These are phyloP conservation scores for Bruguiera hainesii DNA, from an alignment of 441 rosid species.

Conservation along the genomic window DNA sequence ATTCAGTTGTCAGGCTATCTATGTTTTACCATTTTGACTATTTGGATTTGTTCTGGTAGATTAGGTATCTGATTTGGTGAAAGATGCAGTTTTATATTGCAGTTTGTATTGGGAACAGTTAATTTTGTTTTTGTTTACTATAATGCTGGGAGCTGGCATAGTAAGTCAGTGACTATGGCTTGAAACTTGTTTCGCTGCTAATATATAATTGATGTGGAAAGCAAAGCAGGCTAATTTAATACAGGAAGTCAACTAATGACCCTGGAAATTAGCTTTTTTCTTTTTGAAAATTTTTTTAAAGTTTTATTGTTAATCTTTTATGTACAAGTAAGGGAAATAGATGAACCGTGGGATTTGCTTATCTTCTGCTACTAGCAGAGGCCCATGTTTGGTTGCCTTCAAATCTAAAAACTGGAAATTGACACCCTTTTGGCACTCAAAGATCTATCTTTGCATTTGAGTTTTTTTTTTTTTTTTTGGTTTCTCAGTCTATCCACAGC, in stretches of 20 bases:
- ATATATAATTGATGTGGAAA: conserved; percentile 8
- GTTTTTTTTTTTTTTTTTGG: background rate
- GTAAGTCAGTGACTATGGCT: conserved; percentile 1
- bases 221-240: conserved; percentile 14
- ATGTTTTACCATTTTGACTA: background rate
- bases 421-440: conserved; percentile 3
- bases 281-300: background rate
- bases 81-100: conserved; percentile 13
- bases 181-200: conserved; percentile 7
- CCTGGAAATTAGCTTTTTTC: conserved; percentile 7
- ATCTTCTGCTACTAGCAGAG: background rate
- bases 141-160: conserved; percentile 12
- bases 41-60: conserved; percentile 3
- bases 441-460: background rate
- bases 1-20: background rate
- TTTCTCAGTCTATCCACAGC: background rate
- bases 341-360: conserved; percentile 11
- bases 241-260: conserved; percentile 20
- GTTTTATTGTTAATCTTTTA: background rate
- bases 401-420: background rate
- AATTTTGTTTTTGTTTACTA: background rate
- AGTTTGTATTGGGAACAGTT: conserved; percentile 15
- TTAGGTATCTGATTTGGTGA: conserved; percentile 12
- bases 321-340: background rate
- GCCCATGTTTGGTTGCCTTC: conserved; percentile 34